Evolutionary conservation across 2,329 filamentous ascomycete species (phyloP), one percentile per base, ranked within the genome.

Genomic region (Fusarium ambrosium): DNA sequence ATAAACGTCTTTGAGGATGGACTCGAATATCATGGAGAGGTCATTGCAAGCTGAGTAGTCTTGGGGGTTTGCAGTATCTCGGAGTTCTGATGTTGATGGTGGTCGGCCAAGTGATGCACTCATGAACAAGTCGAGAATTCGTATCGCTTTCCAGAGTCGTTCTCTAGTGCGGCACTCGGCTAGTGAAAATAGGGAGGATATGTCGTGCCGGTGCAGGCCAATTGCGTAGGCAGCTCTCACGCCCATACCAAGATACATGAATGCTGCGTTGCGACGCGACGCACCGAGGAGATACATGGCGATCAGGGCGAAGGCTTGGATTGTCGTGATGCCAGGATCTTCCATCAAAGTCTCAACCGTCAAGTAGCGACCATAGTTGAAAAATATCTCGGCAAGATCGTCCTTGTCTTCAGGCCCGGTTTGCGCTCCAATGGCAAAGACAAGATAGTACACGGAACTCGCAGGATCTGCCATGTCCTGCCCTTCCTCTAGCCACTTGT

Each of bases 231-330:
- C 82, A 7, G 86, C 85, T 22, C 82, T 75, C 2, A 81, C 82
- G 3, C 82, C 83, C 45, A 81, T 79, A 4, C 83, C 83, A 3
- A 85, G 77, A 32, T 83, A 80, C 81, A 84, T 82, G 13, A 82
- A 84, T 0, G 83, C 83, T 4, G 83, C 80, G 41, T 84, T 84
- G 0, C 81, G 77, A 3, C 81, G 78, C 4, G 81, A 83, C 4
- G 79, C 81, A 3, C 79, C 80, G 0, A 84, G 70, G 0, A 85
- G 77, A 64, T 83, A 85, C 76, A 83, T 80, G 13, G 82, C 79
- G 66, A 85, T 79, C n/a, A 84, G 75, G 0, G 81, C 69, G 59
- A 83, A 77, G 18, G 79, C 76, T 62, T 81, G 79, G n/a, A 84
- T 79, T 1, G 81, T 81, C 3, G 73, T 68, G 6, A 84, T 75